Base-by-base conservation (phyloP, 208 protist species). In the Trypanosoma scelopori region DNA sequence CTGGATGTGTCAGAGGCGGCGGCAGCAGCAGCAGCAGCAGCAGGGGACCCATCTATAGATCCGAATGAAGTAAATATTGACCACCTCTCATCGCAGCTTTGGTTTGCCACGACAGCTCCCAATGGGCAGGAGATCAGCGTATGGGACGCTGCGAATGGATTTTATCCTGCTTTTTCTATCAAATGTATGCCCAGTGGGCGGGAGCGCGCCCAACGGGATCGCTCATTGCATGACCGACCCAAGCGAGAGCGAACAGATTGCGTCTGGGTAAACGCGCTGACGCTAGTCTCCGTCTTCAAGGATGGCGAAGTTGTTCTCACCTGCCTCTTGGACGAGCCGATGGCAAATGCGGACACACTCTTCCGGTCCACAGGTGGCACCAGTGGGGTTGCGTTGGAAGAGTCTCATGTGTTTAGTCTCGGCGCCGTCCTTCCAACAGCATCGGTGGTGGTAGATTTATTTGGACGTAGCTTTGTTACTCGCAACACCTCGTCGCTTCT, bases 191-290 rank as follows among this genome's bases (percentile, higher is more conserved):
- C 15, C 48, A 43, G 56, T 30, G 35, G 22, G 22, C 47, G 60
- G 13, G 41, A 69, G 32, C 18, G 25, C 16, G 30, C 39, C 46
- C 49, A 50, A 28, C 37, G 43, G 25, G 57, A 59, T 18, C 45
- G 20, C 5, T 74, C 55, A 30, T 65, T 79, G 41, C 82, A 76
- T 39, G 55, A 62, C 37, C 30, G 25, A 6, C 73, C 56, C 18
- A 64, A 79, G 45, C 82, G 78, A 53, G 71, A 78, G 22, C 49
- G 60, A 27, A 81, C 61, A 35, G 86, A 92, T 71, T 89, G 91
- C 66, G 74, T 81, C 18, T 95, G 89, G 86, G 53, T 95, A 15
- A 92, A 95, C 45, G 63, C 85, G 52, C 64, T 91, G 18, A 87
- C 85, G 2, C n/a, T 95, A 20, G 80, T 92, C 22, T 73, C 80